Evolutionary conservation across 2,329 filamentous ascomycete species (phyloP).

Genomic region (Ilyonectria sp.): DNA sequence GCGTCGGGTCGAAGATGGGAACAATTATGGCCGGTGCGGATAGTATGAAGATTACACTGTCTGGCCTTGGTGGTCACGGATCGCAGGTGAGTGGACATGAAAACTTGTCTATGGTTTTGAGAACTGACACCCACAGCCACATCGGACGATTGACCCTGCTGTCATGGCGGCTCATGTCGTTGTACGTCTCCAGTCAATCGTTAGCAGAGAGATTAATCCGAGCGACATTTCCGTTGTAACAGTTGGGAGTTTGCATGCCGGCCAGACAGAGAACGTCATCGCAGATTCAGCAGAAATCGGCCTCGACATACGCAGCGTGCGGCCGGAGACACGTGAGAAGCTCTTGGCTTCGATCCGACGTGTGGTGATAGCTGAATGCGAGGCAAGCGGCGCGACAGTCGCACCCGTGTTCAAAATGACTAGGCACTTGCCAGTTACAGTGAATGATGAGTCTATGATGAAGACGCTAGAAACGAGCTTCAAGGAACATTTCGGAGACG

Average conservation of each 20-base stretch:
- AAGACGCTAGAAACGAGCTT: not conserved
- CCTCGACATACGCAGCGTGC: conserved; percentile 58
- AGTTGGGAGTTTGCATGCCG: conserved; percentile 59
- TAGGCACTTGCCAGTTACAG: not conserved
- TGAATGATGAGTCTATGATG: conserved; percentile 6
- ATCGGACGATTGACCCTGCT: conserved; percentile 62
- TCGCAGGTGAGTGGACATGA: not conserved
- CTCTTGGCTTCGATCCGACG: conserved; percentile 55
- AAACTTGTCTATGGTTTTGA: not conserved
- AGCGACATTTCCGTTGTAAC: conserved; percentile 61
- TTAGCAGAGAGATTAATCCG: conserved; percentile 51
- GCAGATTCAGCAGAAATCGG: conserved; percentile 57
- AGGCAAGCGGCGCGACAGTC: conserved; percentile 59
- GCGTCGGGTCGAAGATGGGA: conserved; percentile 45
- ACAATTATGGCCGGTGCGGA: conserved; percentile 47
- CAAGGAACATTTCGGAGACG: not conserved
- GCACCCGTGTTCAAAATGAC: conserved; percentile 9
- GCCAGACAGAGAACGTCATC: conserved; percentile 62
- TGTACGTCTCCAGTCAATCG: conserved; percentile 52
- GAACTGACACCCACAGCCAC: conserved; percentile 47
- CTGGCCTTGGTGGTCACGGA: conserved; percentile 61
- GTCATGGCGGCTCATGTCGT: conserved; percentile 60
- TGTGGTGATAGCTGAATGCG: conserved; percentile 68
- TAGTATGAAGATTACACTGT: conserved; percentile 48
- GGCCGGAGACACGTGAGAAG: conserved; percentile 49